A percentile compares a stretch with the other conserved stretches of the same genome.
phyloP scores from a whole-genome alignment of 306 rosid genomes.

The Canavalia gladiata region DNA sequence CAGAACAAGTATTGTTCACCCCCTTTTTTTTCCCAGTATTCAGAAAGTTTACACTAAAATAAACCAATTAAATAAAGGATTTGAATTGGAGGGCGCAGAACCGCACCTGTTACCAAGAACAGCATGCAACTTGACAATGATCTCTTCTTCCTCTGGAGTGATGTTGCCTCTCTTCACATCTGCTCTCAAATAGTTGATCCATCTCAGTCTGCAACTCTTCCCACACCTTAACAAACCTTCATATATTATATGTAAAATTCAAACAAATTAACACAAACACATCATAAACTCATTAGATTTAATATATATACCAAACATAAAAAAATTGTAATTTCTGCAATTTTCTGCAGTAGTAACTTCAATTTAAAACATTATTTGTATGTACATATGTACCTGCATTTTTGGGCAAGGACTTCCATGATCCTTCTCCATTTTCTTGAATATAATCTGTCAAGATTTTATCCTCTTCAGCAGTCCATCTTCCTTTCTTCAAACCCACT shows the following conservation, averaged over 20 bases:
- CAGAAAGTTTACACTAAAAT: too few relatives aligned
- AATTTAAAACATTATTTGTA: background rate
- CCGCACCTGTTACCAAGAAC: conserved; percentile 79
- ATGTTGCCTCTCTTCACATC: conserved; percentile 93
- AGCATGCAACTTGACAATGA: conserved; percentile 76
- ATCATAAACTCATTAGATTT: background rate
- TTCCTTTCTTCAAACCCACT: conserved; percentile 81
- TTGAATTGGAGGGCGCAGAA: background rate
- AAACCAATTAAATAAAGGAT: background rate
- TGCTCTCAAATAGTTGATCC: conserved; percentile 85
- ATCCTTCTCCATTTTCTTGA: conserved; percentile 74
- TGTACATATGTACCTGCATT: conserved; percentile 63
- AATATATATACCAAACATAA: too few relatives aligned
- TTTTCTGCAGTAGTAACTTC: too few relatives aligned
- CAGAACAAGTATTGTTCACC: too few relatives aligned
- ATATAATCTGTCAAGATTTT: conserved; percentile 71
- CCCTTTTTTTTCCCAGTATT: too few relatives aligned
- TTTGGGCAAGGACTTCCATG: conserved; percentile 83
- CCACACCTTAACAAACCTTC: conserved; percentile 81
- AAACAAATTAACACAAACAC: background rate
- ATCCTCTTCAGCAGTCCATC: conserved; percentile 93
- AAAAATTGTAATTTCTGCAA: too few relatives aligned
- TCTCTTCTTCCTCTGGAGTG: conserved; percentile 79
- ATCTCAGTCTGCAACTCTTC: conserved; percentile 86
- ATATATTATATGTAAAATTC: background rate